phyloP scores from a whole-genome alignment of 352 stramenopile genomes.

The Globisporangium mamillatum region DNA sequence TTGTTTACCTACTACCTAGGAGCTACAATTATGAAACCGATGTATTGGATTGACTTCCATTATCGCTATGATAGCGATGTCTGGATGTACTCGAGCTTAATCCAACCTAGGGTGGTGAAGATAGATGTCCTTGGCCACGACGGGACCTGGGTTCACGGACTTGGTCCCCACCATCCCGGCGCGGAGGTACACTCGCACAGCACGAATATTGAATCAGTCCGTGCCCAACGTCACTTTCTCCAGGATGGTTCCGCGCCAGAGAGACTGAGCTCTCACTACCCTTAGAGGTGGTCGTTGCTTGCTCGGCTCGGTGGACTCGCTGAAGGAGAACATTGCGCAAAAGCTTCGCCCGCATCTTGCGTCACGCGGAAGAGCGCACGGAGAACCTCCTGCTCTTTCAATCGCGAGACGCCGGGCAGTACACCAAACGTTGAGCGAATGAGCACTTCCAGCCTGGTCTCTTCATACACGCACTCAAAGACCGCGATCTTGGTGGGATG shows the following conservation, averaged over 20 bases:
- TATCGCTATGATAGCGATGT: neutral
- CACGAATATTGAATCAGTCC: neutral
- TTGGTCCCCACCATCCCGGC: slow-evolving; percentile 2
- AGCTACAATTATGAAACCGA: neutral
- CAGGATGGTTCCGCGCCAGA: neutral
- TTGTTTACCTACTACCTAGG: neutral
- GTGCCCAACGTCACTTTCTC: slow-evolving; percentile 3
- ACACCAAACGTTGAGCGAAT: too few species aligned
- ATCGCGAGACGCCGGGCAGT: too few species aligned
- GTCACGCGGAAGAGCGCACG: neutral
- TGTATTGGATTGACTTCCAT: neutral
- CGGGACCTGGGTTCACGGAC: neutral
- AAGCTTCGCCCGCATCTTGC: neutral
- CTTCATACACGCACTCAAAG: neutral
- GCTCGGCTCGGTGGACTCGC: neutral
- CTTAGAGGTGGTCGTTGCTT: too few species aligned
- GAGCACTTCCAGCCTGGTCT: too few species aligned
- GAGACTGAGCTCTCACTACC: neutral
- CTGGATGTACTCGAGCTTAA: neutral
- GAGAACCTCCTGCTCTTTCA: neutral
- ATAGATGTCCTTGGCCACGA: neutral
- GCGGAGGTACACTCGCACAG: slow-evolving; percentile 1
- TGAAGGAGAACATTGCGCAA: neutral
- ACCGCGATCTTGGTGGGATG: neutral
- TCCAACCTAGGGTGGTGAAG: neutral